Base-by-base conservation (phyloP, 129 eudicot genomes). In the Escallonia herrerae region DNA sequence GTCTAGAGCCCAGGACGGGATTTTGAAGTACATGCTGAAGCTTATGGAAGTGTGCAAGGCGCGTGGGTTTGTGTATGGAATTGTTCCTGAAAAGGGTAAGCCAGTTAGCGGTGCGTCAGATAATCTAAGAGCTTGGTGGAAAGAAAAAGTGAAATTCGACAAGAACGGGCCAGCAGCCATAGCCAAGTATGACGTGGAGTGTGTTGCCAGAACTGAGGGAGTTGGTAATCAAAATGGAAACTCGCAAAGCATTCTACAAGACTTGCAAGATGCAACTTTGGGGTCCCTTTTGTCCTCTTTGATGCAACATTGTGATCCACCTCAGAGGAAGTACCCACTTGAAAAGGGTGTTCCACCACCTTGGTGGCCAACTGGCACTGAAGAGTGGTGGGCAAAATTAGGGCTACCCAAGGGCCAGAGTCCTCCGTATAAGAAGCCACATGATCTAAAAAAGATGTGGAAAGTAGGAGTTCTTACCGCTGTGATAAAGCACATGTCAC, bases 371-470 rank as follows among this genome's bases (percentile, higher is more conserved):
- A 65, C 59, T 2, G 86, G 83, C 40, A 22, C 71, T 0, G 83
- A 84, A 65, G 40, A 56, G 0, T 84, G 83, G 90, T 84, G 90
- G 90, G 85, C 86, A 71, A 62, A 74, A 81, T 7, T 43, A 40
- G 57, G 67, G 38, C 41, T 66, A 77, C 51, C 63, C 86, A 77
- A n/a, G 90, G 90, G 22, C 62, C 81, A 8, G 54, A 49, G 54
- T 49, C 90, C 90, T 0, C 86, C 86, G 11, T 84, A 84, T 9
- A 69, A 63, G 57, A 84, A 84, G 77, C 90, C 90, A 46, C 90
- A 77, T 40, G 90, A 71, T 52, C 59, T 84, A 50, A 80, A 84
- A 53, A 84, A 80, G 74, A 79, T 74, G 3, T 80, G 86, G 90
- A 80, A 84, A 51, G 75, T 80, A 4, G 69, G 76, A 41, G 83